These are phyloP conservation scores for Asterella californica DNA, from an alignment of 225 moss, liverwort and hornwort species.

Conservation along the genomic window DNA sequence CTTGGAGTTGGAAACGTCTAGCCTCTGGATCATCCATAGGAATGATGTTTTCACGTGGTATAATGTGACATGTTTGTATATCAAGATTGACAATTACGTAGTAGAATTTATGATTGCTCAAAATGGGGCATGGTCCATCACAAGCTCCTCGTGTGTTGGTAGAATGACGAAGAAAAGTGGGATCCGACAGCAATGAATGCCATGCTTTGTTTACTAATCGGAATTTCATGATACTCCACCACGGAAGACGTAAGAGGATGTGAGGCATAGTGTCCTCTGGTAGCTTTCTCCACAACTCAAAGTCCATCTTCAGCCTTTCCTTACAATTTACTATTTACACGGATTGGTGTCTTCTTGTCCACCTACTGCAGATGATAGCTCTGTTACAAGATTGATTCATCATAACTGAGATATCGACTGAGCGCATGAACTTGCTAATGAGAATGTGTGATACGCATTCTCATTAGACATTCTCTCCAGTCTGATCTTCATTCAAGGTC, in stretches of 20 bases:
- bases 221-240: constrained; percentile 4
- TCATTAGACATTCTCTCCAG: too few relatives aligned
- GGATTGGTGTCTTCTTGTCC: too few relatives aligned
- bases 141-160: not conserved
- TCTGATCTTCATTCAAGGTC: too few relatives aligned
- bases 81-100: not conserved
- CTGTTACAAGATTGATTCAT: too few relatives aligned
- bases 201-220: not conserved
- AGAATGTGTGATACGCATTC: too few relatives aligned
- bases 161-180: not conserved
- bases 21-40: constrained; percentile 3
- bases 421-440: too few relatives aligned
- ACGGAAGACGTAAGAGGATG: constrained; percentile 1
- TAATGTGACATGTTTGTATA: not conserved
- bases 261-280: not conserved
- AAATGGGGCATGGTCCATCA: not conserved
- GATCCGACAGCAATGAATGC: not conserved
- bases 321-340: too few relatives aligned
- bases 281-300: not conserved
- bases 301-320: constrained; percentile 4
- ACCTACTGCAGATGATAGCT: too few relatives aligned
- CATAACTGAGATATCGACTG: too few relatives aligned
- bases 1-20: not conserved
- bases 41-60: not conserved
- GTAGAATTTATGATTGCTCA: not conserved